Evolutionary conservation across 1,284 basidiomycete genomes (phyloP), one percentile per base, ranked within the genome.

Genomic region (Rhodotorula sp.): DNA sequence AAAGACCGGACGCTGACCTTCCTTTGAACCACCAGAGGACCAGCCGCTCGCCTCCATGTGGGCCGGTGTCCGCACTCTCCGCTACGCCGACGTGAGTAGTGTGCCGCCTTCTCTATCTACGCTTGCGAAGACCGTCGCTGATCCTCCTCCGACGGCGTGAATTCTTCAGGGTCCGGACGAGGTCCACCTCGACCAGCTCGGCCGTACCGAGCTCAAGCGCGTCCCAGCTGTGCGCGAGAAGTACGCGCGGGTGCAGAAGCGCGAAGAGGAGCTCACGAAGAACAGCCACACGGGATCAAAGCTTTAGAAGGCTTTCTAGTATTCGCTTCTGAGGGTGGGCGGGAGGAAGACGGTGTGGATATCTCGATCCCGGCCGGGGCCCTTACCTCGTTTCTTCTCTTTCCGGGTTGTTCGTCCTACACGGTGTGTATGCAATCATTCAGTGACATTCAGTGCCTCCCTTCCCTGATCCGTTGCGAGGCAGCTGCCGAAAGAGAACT

Each of bases 51-150:
- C 95, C 0, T 79, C 82, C 63, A 85, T 86, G 72, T 98, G 88
- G 84, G 90, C 91, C 44, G 86, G 86, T 30, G 81, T 97, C 73
- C 86, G 95, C 66, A 97, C 95, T 0, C 84, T 97, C 37, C 87
- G 93, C 54, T 87, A 92, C 78, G 94, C 94, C 71, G 94, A 97
- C 83, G 92, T 71, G 12, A 67, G 65, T 60, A 14, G 51, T 14
- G 7, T 15, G 6, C 45, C 44, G 42, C 30, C 1, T 18, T 29
- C 20, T 12, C n/a, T n/a, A 17, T 29, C 22, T 20, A 2, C 33
- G 26, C n/a, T 10, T n/a, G 18, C 12, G n/a, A 37, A 33, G 49
- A 24, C 44, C 4, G 15, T 22, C 3, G 17, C 55, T 64, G 42
- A 57, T 33, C 17, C 37, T 37, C 37, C 37, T 10, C 8, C 4